phyloP scores from a whole-genome alignment of 164 flowering plant genomes.

The Saururus chinensis region DNA sequence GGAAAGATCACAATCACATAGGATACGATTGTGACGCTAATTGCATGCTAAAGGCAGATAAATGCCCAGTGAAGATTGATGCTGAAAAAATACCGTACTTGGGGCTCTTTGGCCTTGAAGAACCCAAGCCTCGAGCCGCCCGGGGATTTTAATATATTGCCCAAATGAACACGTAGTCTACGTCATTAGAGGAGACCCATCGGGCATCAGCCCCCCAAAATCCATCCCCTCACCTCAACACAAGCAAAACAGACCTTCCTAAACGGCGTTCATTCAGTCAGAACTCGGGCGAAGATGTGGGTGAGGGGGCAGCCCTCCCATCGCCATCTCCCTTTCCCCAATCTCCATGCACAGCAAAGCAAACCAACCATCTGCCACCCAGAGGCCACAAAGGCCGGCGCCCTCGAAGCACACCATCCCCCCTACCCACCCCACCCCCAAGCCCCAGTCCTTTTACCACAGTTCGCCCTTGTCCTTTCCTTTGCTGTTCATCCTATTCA shows the following conservation, averaged over 20 bases:
- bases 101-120: too few relatives aligned
- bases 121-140: not conserved
- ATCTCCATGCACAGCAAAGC: not conserved
- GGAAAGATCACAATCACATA: too few relatives aligned
- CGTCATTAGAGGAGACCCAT: not conserved
- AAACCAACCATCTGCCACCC: not conserved
- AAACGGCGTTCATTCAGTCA: not conserved
- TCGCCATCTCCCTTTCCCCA: not conserved
- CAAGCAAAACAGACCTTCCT: not conserved
- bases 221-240: not conserved
- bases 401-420: constrained; percentile 18
- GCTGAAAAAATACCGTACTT: too few relatives aligned
- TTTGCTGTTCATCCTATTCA: not conserved
- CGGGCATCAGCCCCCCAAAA: not conserved
- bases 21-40: too few relatives aligned
- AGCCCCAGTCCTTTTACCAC: not conserved
- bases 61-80: too few relatives aligned
- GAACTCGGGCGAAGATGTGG: too few relatives aligned
- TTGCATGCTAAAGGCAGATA: too few relatives aligned
- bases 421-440: not conserved
- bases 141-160: not conserved
- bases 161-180: not conserved
- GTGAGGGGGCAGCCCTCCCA: not conserved
- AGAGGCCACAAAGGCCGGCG: constrained; percentile 18
- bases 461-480: not conserved